Evolutionary conservation across 2,329 filamentous ascomycete species (phyloP), one percentile per base, ranked within the genome.

Genomic region (Leptosphaerulina australis): DNA sequence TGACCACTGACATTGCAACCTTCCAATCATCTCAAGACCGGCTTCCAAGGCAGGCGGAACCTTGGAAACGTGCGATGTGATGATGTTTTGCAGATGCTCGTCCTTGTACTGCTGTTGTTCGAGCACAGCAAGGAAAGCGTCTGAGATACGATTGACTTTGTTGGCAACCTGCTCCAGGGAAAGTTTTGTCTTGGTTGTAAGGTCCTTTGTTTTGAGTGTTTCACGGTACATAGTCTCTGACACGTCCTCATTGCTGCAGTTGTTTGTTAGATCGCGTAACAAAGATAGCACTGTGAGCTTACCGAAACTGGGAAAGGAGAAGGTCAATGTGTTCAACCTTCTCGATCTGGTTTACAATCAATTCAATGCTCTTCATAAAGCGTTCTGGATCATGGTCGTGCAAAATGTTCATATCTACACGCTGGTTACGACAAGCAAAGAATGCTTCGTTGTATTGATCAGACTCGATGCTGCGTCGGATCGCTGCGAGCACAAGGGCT

Each of bases 371-470:
- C 3, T 81, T 77, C 69, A 97, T 81, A 68, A 99, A 97, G 60
- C 95, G 89, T 28, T 86, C 81, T 0, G 93, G 91, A n/a, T 86
- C 85, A 73, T 97, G 90, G 67, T 99, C 94, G 66, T 96, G 93
- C 2, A 99, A 78, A 54, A 99, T 93, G 67, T 99, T 99, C 88
- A 97, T 92, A 67, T 99, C 94, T 0, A 99, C 94, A 60, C 95
- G 85, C 70, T 99, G 95, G 17, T 87, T 93, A 40, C 94, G 86
- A 69, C 94, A 97, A 55, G 91, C 87, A 17, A 88, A 78, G 69
- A 97, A 99, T 0, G 94, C 94, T 41, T 83, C 84, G 38, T 82
- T 84, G 67, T 97, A 99, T 63, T 94, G 85, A 69, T 88, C 89
- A 24, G 83, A 79, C 44, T 91, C 88, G 41, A 99, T 90, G 41